Conservation (phyloP, 106 monocot species). For the Chionographis japonica region DNA sequence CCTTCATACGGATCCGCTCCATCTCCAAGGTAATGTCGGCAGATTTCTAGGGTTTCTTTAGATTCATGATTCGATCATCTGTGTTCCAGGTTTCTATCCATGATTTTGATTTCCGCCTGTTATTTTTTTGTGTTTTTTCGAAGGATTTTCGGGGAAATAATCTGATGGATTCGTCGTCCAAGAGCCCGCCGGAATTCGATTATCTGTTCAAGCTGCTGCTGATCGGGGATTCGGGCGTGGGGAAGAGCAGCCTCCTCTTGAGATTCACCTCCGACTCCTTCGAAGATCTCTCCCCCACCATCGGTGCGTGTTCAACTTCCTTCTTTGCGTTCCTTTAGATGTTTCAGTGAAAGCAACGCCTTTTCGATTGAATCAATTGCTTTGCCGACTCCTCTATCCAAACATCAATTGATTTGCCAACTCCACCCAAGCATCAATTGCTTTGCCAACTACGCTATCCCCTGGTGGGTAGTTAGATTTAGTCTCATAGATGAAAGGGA, state of each 20-base stretch:
- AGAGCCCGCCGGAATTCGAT: conserved; percentile 83
- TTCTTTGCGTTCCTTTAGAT: background rate
- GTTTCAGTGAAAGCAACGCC: too few species aligned
- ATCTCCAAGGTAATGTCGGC: too few species aligned
- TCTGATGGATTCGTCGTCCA: conserved; percentile 45
- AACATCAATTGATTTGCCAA: too few species aligned
- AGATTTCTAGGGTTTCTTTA: too few species aligned
- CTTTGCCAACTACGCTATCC: too few species aligned
- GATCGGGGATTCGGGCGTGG: conserved; percentile 95
- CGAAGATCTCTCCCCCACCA: conserved; percentile 95
- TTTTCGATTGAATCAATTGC: too few species aligned
- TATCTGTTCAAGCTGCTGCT: conserved; percentile 90
- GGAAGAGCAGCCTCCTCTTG: conserved; percentile 85
- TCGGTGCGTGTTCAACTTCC: conserved; percentile 32
- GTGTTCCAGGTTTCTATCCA: background rate
- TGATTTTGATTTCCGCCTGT: background rate
- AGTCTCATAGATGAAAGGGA: too few species aligned
- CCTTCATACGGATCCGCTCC: background rate
- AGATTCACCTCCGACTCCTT: conserved; percentile 85
- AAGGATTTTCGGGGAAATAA: background rate
- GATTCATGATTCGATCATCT: background rate
- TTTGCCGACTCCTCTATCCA: too few species aligned
- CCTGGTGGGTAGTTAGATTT: too few species aligned
- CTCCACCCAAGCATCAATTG: too few species aligned
- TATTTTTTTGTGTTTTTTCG: conserved; percentile 4